Percentiles rank a stretch among this genome's conserved stretches.
Evolutionary conservation across 2,329 filamentous ascomycete genomes (phyloP).

Genomic region (Thyridium curvatum): DNA sequence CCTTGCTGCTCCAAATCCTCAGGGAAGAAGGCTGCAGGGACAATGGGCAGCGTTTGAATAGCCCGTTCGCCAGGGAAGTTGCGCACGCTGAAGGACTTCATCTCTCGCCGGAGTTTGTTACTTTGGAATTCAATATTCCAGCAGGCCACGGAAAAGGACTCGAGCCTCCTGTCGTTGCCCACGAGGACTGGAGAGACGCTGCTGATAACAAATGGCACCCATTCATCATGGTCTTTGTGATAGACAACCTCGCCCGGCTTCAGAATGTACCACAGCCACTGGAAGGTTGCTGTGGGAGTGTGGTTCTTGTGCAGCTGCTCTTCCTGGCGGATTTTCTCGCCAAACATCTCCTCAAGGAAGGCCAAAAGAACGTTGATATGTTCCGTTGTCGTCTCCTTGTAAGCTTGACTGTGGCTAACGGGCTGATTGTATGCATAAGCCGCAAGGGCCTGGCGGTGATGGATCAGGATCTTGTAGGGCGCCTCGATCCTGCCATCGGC

Average conservation of each 20-base stretch:
- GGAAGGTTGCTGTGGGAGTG: conserved; percentile 34
- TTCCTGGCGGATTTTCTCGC: conserved; percentile 30
- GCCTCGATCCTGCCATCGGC: conserved; percentile 29
- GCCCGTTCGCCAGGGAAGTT: conserved; percentile 37
- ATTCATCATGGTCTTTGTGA: conserved; percentile 28
- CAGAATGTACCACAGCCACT: conserved; percentile 38
- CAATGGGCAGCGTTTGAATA: conserved; percentile 30
- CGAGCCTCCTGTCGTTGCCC: conserved; percentile 2
- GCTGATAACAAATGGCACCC: conserved; percentile 35
- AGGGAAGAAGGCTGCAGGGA: conserved; percentile 36
- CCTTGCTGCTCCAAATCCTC: conserved; percentile 22
- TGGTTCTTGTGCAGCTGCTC: conserved; percentile 28
- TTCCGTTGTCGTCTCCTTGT: conserved; percentile 28
- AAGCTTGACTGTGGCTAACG: conserved; percentile 30
- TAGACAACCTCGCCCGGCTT: conserved; percentile 40
- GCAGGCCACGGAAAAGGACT: conserved; percentile 21
- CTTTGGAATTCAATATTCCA: conserved; percentile 34
- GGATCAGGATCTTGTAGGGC: conserved; percentile 42
- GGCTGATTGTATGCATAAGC: conserved; percentile 35
- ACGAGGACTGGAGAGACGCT: conserved; percentile 12
- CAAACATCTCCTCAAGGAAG: conserved; percentile 33
- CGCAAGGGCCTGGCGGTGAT: conserved; percentile 35
- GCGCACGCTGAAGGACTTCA: conserved; percentile 26
- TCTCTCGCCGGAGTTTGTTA: conserved; percentile 26
- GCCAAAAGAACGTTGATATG: conserved; percentile 39